Percentiles rank a stretch among this genome's conserved stretches.
Evolutionary conservation across 176 grass and related monocot species (phyloP).

Genomic region (Hordeum vulgare): MorexV3_pseudomolecules_assembly NC_058518.1:333667321-333667820

Average conservation of each 20-base stretch:
- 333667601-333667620: conserved; percentile 37
- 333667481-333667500: conserved; percentile 48
- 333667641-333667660: conserved; percentile 99
- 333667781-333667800: conserved; percentile 89
- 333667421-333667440: conserved; percentile 39
- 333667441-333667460: conserved; percentile 50
- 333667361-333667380: not conserved
- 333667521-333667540: conserved; percentile 44
- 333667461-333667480: conserved; percentile 53
- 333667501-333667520: conserved; percentile 58
- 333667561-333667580: conserved; percentile 35
- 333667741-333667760: conserved; percentile 69
- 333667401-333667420: conserved; percentile 30
- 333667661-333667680: conserved; percentile 74
- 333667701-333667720: conserved; percentile 74
- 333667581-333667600: conserved; percentile 23
- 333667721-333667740: conserved; percentile 80
- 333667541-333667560: conserved; percentile 47
- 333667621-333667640: conserved; percentile 66
- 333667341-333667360: conserved; percentile 10
- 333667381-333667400: not conserved
- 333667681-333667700: conserved; percentile 70
- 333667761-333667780: conserved; percentile 86
- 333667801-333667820: conserved; percentile 66
- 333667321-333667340: not conserved